A percentile compares a stretch with the other conserved stretches of the same genome.
These are phyloP conservation scores for Decorospora gaudefroyi DNA, from an alignment of 2,329 filamentous ascomycete genomes.

Conservation along the genomic window DNA sequence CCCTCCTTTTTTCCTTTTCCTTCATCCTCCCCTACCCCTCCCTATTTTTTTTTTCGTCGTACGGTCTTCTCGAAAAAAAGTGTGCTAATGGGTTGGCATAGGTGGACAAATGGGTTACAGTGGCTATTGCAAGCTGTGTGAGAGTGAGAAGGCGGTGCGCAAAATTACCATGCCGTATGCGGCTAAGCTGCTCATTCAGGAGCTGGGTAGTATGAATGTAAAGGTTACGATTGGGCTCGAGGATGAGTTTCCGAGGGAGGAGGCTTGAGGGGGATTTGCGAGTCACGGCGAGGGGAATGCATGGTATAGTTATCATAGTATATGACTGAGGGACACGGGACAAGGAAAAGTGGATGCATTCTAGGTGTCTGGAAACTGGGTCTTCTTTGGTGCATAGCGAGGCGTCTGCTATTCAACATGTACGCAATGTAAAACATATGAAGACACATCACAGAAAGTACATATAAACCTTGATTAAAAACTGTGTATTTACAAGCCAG, in stretches of 20 bases:
- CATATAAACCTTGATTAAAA: too few species aligned
- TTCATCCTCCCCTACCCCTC: too few species aligned
- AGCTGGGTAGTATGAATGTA: constrained; percentile 98
- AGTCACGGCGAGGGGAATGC: too few species aligned
- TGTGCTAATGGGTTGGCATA: constrained; percentile 5
- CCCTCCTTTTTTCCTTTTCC: not conserved
- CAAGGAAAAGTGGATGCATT: not conserved
- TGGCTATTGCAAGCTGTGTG: constrained; percentile 92
- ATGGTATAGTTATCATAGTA: too few species aligned
- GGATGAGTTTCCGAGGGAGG: constrained; percentile 77
- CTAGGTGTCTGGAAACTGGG: constrained; percentile 4
- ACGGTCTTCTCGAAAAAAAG: not conserved
- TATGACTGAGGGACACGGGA: not conserved
- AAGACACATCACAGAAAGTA: too few species aligned
- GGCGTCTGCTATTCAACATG: constrained; percentile 10
- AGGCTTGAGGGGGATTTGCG: constrained; percentile 6
- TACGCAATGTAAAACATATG: too few species aligned
- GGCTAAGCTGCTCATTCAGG: constrained; percentile 93
- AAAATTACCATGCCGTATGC: constrained; percentile 98
- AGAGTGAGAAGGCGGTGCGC: constrained; percentile 79
- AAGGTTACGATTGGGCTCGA: constrained; percentile 86
- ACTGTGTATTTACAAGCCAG: too few species aligned
- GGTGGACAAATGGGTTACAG: constrained; percentile 89
- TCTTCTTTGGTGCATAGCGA: constrained; percentile 26
- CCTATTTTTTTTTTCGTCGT: not conserved